Evolutionary conservation across 2,329 filamentous ascomycete genomes (phyloP), one percentile per base, ranked within the genome.

Genomic region (Helotiales sp.): DNA sequence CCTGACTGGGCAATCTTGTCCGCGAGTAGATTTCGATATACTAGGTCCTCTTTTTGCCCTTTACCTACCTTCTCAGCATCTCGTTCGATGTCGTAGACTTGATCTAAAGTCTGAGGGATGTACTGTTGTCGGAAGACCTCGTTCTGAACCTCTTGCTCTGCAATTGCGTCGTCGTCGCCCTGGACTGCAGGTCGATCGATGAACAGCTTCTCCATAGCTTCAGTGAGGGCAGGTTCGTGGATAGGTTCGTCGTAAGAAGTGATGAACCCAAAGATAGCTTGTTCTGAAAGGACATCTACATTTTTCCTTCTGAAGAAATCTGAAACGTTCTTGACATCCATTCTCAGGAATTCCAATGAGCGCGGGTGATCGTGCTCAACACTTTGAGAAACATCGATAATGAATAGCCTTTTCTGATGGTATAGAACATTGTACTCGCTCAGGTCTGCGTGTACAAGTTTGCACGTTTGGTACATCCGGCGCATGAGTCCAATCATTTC

Each of bases 401-500:
- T 89, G 79, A 91, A 96, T 0, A 97, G 84, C 67, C 84, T 85
- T 58, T 84, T 80, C 56, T 91, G 82, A 77, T 97, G 83, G 77
- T 96, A 99, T 19, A 99, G 82, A 52, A 98, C 85, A 70, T 99
- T 99, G 83, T 99, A 99, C 81, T 99, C 95, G 79, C 91, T 96
- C 72, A 99, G 73, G 83, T 99, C 95, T 50, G 93, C 95, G 72
- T 99, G 95, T 0, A 99, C 93, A 7, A 99, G 85, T 54, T 83
- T 85, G 75, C 95, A 99, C 38, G 88, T 86, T 71, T 96, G 93
- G 76, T 97, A 98, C 81, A 99, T 88, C 57, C 87, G 86, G 53
- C 93, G 87, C 91, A 99, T 96, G 69, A 96, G 87, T 19, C 88
- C 86, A 13, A 99, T 76, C 3, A 97, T 80, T 71, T 96, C 89